phyloP scores from a whole-genome alignment of 805 yeast genomes.

The Candida ulmi region DNA sequence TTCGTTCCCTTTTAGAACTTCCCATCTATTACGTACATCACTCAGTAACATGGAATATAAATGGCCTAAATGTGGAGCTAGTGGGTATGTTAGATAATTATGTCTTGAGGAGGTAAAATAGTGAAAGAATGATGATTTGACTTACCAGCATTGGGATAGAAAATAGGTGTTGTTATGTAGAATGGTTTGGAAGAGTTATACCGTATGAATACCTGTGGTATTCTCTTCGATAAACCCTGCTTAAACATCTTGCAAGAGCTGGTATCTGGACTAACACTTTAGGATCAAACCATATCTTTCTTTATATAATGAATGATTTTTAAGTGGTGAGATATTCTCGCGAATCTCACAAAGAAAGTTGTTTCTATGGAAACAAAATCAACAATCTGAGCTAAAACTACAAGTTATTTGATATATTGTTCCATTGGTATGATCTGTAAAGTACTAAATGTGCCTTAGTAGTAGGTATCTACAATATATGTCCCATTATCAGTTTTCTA shows the following conservation, averaged over 20 bases:
- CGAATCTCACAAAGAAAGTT: no score
- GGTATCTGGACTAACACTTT: not conserved
- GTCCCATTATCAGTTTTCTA: no score
- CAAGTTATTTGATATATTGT: no score
- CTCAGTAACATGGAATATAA: constrained; percentile 80
- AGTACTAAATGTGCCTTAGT: no score
- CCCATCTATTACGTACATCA: constrained; percentile 79
- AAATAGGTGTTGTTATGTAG: constrained; percentile 86
- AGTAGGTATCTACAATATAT: no score
- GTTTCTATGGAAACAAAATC: no score
- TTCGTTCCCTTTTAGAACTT: constrained; percentile 34
- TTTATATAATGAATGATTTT: no score
- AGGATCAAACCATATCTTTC: no score
- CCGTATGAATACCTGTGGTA: constrained; percentile 1
- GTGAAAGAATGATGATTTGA: not conserved
- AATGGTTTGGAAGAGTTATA: constrained; percentile 10
- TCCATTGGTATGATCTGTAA: no score
- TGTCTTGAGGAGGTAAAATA: no score
- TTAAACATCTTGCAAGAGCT: not conserved
- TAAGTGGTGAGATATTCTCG: no score
- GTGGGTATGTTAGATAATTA: not conserved
- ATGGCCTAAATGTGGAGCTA: constrained; percentile 88
- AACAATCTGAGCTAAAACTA: no score
- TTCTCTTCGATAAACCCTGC: not conserved
- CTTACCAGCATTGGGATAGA: constrained; percentile 81